Evolutionary conservation across 2,329 filamentous ascomycete species (phyloP), one percentile per base, ranked within the genome.

Genomic region (Paraphaeosphaeria minitans): DNA sequence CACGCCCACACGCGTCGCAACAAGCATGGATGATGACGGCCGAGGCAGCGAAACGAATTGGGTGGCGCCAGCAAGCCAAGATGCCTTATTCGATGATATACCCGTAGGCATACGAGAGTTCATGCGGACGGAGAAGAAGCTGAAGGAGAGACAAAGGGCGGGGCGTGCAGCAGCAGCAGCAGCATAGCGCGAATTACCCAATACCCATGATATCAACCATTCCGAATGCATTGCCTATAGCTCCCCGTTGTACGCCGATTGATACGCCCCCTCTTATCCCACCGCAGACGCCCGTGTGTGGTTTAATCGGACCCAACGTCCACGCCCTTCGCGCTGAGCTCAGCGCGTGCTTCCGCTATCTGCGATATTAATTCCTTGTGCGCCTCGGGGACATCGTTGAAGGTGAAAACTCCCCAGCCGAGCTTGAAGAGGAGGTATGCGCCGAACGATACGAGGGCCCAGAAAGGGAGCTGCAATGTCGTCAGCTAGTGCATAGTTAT

Each of bases 91-190:
- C 70, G 85, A 86, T 51, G 87, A 86, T 65, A 88, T 99, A 53
- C 94, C 95, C 0, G 91, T 98, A 10, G 95, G 94, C 0, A 97
- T 99, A 65, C 83, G 92, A 61, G 94, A 97, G 76, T 99, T 99
- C 71, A 98, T 99, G 94, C 92, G 90, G 81, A 93, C 89, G 60
- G 95, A 99, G 81, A 98, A 98, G 84, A 89, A 83, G 75, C 77
- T 99, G 60, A 94, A 92, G 77, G 83, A 91, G 76, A 89, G 87
- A 76, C 91, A 93, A 73, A 76, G 79, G 68, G 78, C 81, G 53
- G 86, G 87, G 56, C 81, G 83, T n/a, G 81, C 79, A 21, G 57
- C 65, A 53, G 81, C 79, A 21, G 57, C 65, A 53, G 53, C 63
- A 39, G 58, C 62, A 46, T 67, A 58, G 59, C 59, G 43, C 52